Base-by-base conservation (phyloP, 2,329 filamentous ascomycete species). In the Orbilia javanica region DNA sequence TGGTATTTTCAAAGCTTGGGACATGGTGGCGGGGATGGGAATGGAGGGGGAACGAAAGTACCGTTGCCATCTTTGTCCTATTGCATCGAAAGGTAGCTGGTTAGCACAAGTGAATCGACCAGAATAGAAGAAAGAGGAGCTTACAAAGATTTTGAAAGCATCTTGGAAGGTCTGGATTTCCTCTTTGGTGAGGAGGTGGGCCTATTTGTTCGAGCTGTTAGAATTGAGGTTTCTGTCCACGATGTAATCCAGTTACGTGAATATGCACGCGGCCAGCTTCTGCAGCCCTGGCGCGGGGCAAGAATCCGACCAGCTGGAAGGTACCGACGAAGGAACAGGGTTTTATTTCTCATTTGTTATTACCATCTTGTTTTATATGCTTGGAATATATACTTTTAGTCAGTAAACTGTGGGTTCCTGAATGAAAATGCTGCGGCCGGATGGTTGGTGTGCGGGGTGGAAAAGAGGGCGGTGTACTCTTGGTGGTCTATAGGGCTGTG, bases 31-130 rank as follows among this genome's bases (percentile, higher is more conserved):
- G 29, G 48, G 52, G 18, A 34, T 25, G 25, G 22, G 5, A 10
- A 50, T 50, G 11, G n/a, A 27, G 18, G 15, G 57, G 48, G 18
- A 20, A n/a, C 13, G n/a, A 10, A 44, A 44, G 80, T 80, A 83
- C 82, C 82, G 63, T 82, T 82, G 77, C 75, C 78, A 81, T 83
- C 81, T 72, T 83, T 82, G 70, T 83, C 82, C 82, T 83, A 46
- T 46, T 64, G 63, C 60, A 68, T 46, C 8, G 27, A 63, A 53
- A 29, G 44, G 55, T 3, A 15, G 39, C 29, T 53, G 1, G 48
- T 18, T 22, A 53, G 44, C 27, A n/a, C n/a, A 15, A 39, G 18
- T 39, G 20, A 7, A 29, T 8, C 1, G 27, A 29, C 20, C 5
- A 29, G 10, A 62, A 8, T 36, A 20, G 25, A 48, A 29, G 11